Percentiles rank a stretch among this genome's conserved stretches.
Conservation (phyloP, 2,329 filamentous ascomycete species). For the Epichloe elymi region DNA sequence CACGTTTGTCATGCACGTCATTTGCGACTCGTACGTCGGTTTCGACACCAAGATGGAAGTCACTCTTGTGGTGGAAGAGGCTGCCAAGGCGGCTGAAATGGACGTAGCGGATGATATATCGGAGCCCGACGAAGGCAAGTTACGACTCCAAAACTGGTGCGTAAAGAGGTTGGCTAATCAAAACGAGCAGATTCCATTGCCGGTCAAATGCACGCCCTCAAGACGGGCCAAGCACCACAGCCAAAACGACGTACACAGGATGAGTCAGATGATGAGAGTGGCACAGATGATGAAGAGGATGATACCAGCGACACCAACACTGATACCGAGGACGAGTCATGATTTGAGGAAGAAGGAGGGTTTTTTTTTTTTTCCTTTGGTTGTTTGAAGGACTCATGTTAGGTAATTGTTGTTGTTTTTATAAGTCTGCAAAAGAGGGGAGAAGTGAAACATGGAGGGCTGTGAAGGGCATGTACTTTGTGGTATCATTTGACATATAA, state of each 20-base stretch:
- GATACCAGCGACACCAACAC: conserved; percentile 58
- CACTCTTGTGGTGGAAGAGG: conserved; percentile 77
- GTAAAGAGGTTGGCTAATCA: neutral
- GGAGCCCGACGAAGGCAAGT: conserved; percentile 90
- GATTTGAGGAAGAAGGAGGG: conserved; percentile 3
- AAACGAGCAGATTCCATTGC: conserved; percentile 62
- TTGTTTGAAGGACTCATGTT: neutral
- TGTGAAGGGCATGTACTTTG: no score
- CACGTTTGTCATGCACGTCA: conserved; percentile 83
- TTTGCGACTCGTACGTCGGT: conserved; percentile 91
- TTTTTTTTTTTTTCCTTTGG: neutral
- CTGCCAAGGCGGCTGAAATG: conserved; percentile 69
- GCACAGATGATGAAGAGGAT: conserved; percentile 53
- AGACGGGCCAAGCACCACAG: conserved; percentile 52
- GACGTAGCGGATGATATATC: conserved; percentile 88
- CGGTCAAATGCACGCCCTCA: conserved; percentile 79
- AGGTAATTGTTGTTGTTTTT: no score
- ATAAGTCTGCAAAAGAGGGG: neutral
- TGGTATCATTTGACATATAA: no score
- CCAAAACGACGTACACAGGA: conserved; percentile 42
- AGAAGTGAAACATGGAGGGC: neutral
- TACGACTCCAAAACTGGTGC: neutral
- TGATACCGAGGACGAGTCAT: conserved; percentile 51
- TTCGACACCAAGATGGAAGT: conserved; percentile 90
- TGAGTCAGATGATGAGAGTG: conserved; percentile 69